Evolutionary conservation across 2,329 filamentous ascomycete species (phyloP).

Genomic region (Penicillium sp.): DNA sequence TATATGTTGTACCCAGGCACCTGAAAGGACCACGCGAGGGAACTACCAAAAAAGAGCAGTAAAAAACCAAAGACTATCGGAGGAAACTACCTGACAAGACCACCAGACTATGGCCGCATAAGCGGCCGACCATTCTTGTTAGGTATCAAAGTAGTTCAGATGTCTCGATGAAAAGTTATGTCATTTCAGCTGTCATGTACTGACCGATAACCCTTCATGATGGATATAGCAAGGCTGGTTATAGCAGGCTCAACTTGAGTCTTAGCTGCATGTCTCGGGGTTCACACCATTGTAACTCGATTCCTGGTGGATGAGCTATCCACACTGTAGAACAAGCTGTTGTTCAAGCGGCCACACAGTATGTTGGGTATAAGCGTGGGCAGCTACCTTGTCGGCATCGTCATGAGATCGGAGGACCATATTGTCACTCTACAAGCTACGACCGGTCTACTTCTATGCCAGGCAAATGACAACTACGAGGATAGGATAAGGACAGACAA

Average conservation of each 20-base stretch:
- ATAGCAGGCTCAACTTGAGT: no score
- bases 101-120: no score
- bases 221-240: neutral
- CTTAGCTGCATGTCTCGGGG: neutral
- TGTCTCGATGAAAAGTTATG: neutral
- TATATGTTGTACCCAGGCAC: no score
- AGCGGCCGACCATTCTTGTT: no score
- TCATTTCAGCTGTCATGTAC: no score
- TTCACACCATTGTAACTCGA: neutral
- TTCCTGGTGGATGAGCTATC: neutral
- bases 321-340: neutral
- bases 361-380: no score
- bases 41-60: no score
- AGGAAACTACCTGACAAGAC: no score
- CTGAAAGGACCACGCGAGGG: no score
- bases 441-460: constrained; percentile 18
- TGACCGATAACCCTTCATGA: neutral
- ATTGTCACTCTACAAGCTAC: constrained; percentile 10
- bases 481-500: constrained; percentile 24
- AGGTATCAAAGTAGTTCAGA: neutral
- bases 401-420: neutral
- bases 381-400: neutral
- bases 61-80: no score
- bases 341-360: neutral
- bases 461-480: constrained; percentile 17